Percentiles rank a stretch among this genome's conserved stretches.
Evolutionary conservation across 106 monocot species (phyloP).

Genomic region (Dendrobium chrysotoxum): DNA sequence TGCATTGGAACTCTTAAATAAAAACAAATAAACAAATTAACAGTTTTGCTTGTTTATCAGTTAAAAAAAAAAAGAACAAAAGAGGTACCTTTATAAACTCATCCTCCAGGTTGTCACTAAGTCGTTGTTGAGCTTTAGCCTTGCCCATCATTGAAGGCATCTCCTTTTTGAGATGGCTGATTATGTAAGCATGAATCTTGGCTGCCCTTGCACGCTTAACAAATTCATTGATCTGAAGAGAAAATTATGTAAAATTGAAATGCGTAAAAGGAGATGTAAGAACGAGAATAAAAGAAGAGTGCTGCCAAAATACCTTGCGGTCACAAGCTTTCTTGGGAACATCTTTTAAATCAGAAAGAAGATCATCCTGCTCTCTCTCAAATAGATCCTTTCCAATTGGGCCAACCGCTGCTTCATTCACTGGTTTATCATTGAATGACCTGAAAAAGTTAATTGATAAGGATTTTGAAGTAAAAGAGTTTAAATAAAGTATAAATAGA

Average conservation of each 20-base stretch:
- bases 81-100: conserved; percentile 75
- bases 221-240: conserved; percentile 85
- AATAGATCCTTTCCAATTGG: conserved; percentile 87
- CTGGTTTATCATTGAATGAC: conserved; percentile 90
- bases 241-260: background rate
- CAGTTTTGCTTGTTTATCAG: no score
- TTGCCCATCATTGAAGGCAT: conserved; percentile 98
- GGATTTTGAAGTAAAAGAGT: no score
- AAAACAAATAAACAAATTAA: no score
- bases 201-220: conserved; percentile 91
- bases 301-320: conserved; percentile 36
- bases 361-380: conserved; percentile 93
- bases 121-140: conserved; percentile 78
- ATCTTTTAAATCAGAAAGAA: conserved; percentile 90
- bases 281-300: background rate
- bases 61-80: background rate
- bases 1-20: no score
- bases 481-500: no score
- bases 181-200: conserved; percentile 89
- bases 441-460: conserved; percentile 24
- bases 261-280: background rate
- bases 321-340: conserved; percentile 98
- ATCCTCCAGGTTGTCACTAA: conserved; percentile 70
- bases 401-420: conserved; percentile 62
- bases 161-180: conserved; percentile 90